Percentiles rank a stretch among this genome's conserved stretches.
Evolutionary conservation across 2,329 filamentous ascomycete genomes (phyloP).

Genomic region (Cercospora nicotianae): DNA sequence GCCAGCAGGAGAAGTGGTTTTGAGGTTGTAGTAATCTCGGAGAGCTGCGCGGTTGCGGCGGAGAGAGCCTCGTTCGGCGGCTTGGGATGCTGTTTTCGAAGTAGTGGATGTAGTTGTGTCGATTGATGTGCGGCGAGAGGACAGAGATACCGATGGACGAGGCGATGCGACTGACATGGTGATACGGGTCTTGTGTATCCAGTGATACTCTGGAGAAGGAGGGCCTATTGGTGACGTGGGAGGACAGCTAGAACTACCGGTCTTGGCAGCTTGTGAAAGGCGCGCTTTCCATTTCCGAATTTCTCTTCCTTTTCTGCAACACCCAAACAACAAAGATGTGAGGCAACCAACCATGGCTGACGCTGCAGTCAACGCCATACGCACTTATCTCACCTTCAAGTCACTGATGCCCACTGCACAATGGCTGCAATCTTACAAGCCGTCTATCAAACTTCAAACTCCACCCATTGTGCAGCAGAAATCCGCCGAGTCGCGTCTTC

Average conservation of each 20-base stretch:
- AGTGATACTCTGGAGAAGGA: background rate
- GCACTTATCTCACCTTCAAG: slow-evolving; percentile 24
- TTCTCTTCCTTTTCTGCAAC: slow-evolving; percentile 9
- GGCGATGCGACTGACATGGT: slow-evolving; percentile 62
- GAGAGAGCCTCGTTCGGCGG: slow-evolving; percentile 47
- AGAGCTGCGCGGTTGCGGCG: slow-evolving; percentile 80
- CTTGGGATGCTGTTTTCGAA: slow-evolving; percentile 28
- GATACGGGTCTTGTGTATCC: background rate
- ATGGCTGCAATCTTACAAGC: slow-evolving; percentile 66
- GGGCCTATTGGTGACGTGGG: background rate
- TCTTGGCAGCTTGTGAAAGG: background rate
- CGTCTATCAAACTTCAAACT: slow-evolving; percentile 55
- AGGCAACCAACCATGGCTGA: slow-evolving; percentile 15
- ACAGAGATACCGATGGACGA: slow-evolving; percentile 60
- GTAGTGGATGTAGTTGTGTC: slow-evolving; percentile 52
- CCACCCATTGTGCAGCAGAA: slow-evolving; percentile 72
- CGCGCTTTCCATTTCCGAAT: background rate
- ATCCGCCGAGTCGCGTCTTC: slow-evolving; percentile 76
- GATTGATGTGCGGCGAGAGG: slow-evolving; percentile 69
- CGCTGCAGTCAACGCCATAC: slow-evolving; percentile 18
- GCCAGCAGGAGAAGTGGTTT: slow-evolving; percentile 37
- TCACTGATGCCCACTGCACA: slow-evolving; percentile 55
- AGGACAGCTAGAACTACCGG: slow-evolving; percentile 4
- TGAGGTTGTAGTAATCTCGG: slow-evolving; percentile 92
- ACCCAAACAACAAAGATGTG: slow-evolving; percentile 18